Conservation (phyloP, 192 early-diverging fungal genomes). For the Coemansia javaensis region DNA sequence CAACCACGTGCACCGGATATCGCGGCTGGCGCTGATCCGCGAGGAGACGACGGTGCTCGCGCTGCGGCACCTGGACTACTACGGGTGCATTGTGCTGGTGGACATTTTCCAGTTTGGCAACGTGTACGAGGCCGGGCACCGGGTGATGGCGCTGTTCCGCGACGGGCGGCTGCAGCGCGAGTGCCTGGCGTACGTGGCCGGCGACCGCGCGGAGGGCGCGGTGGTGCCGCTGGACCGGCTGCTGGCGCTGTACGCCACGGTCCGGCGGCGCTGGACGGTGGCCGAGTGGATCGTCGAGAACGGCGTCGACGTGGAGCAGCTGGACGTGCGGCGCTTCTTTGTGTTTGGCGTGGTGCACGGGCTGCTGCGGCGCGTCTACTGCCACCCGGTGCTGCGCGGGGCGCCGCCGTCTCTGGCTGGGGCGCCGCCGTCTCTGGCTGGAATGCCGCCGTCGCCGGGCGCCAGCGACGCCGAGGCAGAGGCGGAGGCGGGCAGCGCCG, state of each 20-base stretch:
- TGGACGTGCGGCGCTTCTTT: conserved; percentile 86
- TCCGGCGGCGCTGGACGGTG: conserved; percentile 74
- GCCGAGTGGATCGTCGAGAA: conserved; percentile 85
- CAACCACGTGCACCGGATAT: conserved; percentile 75
- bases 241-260: conserved; percentile 71
- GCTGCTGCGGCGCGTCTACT: conserved; percentile 82
- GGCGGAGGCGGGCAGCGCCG: not conserved
- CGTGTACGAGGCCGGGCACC: conserved; percentile 59
- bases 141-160: conserved; percentile 51
- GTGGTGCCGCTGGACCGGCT: conserved; percentile 66
- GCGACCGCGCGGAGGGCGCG: conserved; percentile 32
- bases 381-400: conserved; percentile 65
- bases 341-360: conserved; percentile 85
- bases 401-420: not conserved
- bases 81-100: conserved; percentile 83
- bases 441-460: not conserved
- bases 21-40: conserved; percentile 73
- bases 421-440: too few species aligned
- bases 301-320: conserved; percentile 56
- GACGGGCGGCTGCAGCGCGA: conserved; percentile 67
- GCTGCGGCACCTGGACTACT: conserved; percentile 89
- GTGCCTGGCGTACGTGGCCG: conserved; percentile 69
- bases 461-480: not conserved
- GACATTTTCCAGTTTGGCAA: conserved; percentile 97
- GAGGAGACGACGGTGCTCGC: conserved; percentile 68